A percentile compares a stretch with the other conserved stretches of the same genome.
Conservation (phyloP, 2,329 filamentous ascomycete genomes). For the Phyllosticta citribraziliensis region DNA sequence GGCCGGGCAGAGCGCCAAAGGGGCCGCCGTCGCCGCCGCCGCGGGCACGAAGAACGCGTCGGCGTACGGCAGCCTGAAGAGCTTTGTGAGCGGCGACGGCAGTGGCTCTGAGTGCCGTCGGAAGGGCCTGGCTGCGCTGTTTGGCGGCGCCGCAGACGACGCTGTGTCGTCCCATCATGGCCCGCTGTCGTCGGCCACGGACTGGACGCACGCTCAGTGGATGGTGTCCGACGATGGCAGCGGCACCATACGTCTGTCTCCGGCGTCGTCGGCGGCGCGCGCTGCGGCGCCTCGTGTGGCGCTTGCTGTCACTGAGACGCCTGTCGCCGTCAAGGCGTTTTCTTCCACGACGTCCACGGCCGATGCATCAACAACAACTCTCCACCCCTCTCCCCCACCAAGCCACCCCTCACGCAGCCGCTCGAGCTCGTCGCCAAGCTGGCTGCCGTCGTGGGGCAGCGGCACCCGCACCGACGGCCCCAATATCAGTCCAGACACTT, state of each 20-base stretch:
- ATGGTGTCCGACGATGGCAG: background rate
- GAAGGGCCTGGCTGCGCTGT: constrained; percentile 5
- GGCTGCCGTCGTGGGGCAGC: background rate
- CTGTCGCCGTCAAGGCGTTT: background rate
- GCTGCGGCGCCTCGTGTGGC: constrained; percentile 6
- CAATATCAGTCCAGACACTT: background rate
- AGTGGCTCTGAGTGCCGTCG: background rate
- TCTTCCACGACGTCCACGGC: background rate
- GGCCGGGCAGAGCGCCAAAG: constrained; percentile 7
- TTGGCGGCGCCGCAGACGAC: constrained; percentile 1
- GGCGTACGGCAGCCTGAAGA: constrained; percentile 14
- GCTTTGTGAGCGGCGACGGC: constrained; percentile 12
- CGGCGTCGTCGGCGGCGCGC: background rate
- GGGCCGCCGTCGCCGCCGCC: too few relatives aligned
- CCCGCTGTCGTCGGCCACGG: background rate
- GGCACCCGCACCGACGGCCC: background rate
- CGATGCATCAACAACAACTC: background rate
- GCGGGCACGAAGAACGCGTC: constrained; percentile 6
- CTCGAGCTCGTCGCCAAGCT: background rate
- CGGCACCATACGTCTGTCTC: constrained; percentile 2
- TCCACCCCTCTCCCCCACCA: background rate
- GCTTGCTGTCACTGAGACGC: constrained; percentile 4
- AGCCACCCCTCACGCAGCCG: background rate
- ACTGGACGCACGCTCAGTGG: background rate
- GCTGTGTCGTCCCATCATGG: background rate